A percentile compares a stretch with the other conserved stretches of the same genome.
Conservation (phyloP, 768 basidiomycete species). For the Tulasnella sp. region DNA sequence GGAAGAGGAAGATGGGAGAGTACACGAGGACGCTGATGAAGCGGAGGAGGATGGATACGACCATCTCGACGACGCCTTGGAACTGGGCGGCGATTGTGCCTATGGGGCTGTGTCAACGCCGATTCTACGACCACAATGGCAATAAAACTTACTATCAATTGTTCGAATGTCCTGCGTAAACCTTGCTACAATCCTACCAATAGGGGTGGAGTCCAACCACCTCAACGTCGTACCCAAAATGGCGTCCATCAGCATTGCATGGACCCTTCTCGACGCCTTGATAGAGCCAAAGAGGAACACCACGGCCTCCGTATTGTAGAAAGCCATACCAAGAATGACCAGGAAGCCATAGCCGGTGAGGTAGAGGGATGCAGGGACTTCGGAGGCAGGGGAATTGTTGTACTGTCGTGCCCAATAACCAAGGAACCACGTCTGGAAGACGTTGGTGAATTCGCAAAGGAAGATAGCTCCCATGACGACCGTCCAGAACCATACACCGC, state of each 20-base stretch:
- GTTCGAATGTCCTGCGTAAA: conserved; percentile 21
- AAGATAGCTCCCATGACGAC: conserved; percentile 19
- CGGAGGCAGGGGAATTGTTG: conserved; percentile 19
- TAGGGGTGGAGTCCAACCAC: conserved; percentile 22
- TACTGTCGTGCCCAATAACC: conserved; percentile 25
- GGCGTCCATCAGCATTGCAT: conserved; percentile 39
- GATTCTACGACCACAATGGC: background rate
- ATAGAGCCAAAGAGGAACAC: conserved; percentile 39
- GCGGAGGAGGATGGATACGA: conserved; percentile 19
- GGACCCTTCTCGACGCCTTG: conserved; percentile 44
- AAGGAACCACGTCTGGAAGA: conserved; percentile 33
- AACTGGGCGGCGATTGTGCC: background rate
- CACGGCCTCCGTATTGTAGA: conserved; percentile 29
- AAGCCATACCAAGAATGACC: conserved; percentile 24
- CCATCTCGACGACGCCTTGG: conserved; percentile 9
- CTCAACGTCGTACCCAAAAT: conserved; percentile 45
- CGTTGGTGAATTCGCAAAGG: conserved; percentile 20
- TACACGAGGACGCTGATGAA: conserved; percentile 19
- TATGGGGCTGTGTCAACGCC: background rate
- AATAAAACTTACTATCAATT: conserved; percentile 7
- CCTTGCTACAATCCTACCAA: conserved; percentile 21
- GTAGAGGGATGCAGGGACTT: conserved; percentile 33
- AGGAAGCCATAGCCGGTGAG: conserved; percentile 34
- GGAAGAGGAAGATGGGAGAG: conserved; percentile 19
- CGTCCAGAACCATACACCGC: conserved; percentile 27